Conservation (phyloP, 2,329 filamentous ascomycete species). For the Nigrospora osmanthi region DNA sequence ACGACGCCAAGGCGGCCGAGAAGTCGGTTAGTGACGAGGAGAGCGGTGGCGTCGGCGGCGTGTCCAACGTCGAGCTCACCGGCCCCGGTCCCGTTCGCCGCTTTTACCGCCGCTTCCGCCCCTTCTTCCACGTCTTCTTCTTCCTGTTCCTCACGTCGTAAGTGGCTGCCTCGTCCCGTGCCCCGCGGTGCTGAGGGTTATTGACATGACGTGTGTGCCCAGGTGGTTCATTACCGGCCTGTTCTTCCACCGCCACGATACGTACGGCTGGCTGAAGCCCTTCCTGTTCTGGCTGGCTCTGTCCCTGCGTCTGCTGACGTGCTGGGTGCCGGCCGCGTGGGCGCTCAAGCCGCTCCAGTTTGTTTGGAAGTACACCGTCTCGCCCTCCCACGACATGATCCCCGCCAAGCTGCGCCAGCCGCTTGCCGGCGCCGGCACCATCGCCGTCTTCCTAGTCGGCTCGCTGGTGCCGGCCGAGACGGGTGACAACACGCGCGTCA, state of each 20-base stretch:
- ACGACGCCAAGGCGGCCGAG: slow-evolving; percentile 16
- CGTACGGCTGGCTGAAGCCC: slow-evolving; percentile 73
- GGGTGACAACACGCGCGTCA: slow-evolving; percentile 68
- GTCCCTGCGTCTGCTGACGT: slow-evolving; percentile 64
- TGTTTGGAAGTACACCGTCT: slow-evolving; percentile 59
- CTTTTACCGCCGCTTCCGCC: slow-evolving; percentile 35
- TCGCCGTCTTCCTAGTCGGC: slow-evolving; percentile 69
- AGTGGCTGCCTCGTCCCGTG: slow-evolving; percentile 9
- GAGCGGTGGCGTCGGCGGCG: slow-evolving; percentile 18
- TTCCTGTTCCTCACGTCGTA: slow-evolving; percentile 28
- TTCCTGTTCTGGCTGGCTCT: slow-evolving; percentile 76
- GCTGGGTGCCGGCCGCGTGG: slow-evolving; percentile 62
- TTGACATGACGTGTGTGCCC: background rate
- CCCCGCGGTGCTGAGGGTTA: background rate
- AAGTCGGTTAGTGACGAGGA: slow-evolving; percentile 20
- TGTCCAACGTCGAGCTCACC: slow-evolving; percentile 1
- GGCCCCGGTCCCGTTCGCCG: slow-evolving; percentile 11
- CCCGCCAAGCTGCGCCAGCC: slow-evolving; percentile 59
- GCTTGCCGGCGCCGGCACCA: slow-evolving; percentile 53
- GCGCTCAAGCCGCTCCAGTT: slow-evolving; percentile 59
- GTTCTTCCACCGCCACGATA: slow-evolving; percentile 62
- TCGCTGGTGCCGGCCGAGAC: slow-evolving; percentile 66
- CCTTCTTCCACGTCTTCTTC: slow-evolving; percentile 35
- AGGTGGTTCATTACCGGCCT: slow-evolving; percentile 33
- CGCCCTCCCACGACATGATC: slow-evolving; percentile 50